Percentiles rank a stretch among this genome's conserved stretches.
Evolutionary conservation across 495 filamentous ascomycete genomes (phyloP).

Genomic region (Podospora australis): DNA sequence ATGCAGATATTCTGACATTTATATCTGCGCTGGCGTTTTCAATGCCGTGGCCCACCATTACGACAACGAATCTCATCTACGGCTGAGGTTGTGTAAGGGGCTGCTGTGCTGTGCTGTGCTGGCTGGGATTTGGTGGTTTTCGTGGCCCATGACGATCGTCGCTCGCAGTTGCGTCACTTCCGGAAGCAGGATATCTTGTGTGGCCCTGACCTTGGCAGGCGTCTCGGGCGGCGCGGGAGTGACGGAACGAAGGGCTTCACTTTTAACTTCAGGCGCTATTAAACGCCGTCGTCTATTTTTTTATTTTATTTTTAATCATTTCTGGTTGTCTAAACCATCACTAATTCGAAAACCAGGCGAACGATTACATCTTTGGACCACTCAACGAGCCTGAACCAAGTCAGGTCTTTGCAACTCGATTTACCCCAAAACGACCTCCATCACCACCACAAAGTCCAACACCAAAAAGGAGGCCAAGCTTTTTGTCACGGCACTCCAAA

Average conservation of each 20-base stretch:
- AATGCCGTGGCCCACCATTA: no score
- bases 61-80: no score
- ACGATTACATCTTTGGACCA: constrained; percentile 53
- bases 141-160: constrained; percentile 1
- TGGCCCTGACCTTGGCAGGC: no score
- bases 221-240: no score
- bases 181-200: no score
- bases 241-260: no score
- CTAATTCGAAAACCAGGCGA: constrained; percentile 32
- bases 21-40: no score
- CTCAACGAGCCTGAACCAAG: constrained; percentile 27
- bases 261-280: not conserved
- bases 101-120: not conserved
- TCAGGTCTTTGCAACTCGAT: constrained; percentile 22
- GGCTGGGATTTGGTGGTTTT: no score
- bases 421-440: constrained; percentile 20
- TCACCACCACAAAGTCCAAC: constrained; percentile 28
- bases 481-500: constrained; percentile 5
- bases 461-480: constrained; percentile 6
- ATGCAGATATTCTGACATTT: no score
- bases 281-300: not conserved
- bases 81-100: no score
- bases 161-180: constrained; percentile 23
- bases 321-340: not conserved
- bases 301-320: not conserved